Evolutionary conservation across 129 eudicot species (phyloP), one percentile per base, ranked within the genome.

Genomic region (Saussurea involucrata): DNA sequence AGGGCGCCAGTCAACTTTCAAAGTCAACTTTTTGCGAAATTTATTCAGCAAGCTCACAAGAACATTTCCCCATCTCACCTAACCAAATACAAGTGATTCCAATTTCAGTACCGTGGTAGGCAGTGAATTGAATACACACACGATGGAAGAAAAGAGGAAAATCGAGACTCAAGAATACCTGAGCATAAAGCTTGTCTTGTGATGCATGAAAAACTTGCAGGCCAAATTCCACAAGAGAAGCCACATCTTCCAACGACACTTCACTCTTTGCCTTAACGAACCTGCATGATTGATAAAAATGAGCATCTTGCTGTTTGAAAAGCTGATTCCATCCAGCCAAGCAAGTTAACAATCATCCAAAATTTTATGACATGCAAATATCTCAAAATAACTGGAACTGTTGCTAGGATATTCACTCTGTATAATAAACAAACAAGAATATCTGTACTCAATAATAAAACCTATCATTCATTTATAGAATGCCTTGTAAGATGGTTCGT

Each of bases 261-360:
- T 95, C 97, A 75, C 99, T 95, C 78, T 95, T 95, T 8, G 99
- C 99, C 86, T 88, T 95, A 69, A 95, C 78, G 78, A 89, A 95
- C 68, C 99, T 95, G 85, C 83, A 75, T 44, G 22, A 70, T 21
- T 46, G 55, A 68, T 60, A 40, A 72, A 25, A 58, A 61, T 21
- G 49, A 82, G 20, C 60, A 66, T 36, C 58, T 53, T 63, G 20
- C 65, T 33, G 68, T 33, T 73, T 40, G 57, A 13, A 74, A 40
- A 76, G 76, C 25, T 29, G 49, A 73, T 77, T 63, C 83, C 73
- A 49, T 82, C 72, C 57, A 55, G 58, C 15, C 22, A 40, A 36
- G 9, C 49, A 40, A 40, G 49, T 40, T 10, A 20, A 42, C 13
- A 33, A 18, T 29, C 25, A 69, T 31, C 18, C n/a, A 69, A 29